These are phyloP conservation scores for Cydonia oblonga DNA, from an alignment of 331 rosid genomes.

Conservation along the genomic window DNA sequence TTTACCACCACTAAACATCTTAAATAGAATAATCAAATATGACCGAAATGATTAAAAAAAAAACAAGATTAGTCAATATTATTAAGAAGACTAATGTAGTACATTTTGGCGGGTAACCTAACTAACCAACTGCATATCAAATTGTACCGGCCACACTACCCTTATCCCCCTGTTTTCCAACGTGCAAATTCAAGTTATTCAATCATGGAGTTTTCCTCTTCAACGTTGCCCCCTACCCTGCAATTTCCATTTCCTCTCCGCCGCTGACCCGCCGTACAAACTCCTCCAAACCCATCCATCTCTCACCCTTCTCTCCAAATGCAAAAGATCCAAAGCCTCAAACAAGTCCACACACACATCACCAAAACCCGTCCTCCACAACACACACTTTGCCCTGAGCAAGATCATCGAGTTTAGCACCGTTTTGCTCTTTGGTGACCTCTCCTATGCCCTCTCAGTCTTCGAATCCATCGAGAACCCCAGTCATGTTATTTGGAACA, in stretches of 20 bases:
- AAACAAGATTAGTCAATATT: background rate
- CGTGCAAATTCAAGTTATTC: background rate
- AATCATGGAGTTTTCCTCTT: slow-evolving; percentile 23
- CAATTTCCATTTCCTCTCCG: slow-evolving; percentile 35
- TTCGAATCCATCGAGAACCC: slow-evolving; percentile 30
- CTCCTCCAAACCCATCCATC: slow-evolving; percentile 42
- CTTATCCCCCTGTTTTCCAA: background rate
- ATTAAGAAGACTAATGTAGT: background rate
- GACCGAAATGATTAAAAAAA: no score
- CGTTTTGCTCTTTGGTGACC: slow-evolving; percentile 34
- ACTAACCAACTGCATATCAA: slow-evolving; percentile 4
- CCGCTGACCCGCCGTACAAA: slow-evolving; percentile 47
- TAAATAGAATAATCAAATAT: no score
- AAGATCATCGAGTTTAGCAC: slow-evolving; percentile 59
- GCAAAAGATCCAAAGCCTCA: slow-evolving; percentile 27
- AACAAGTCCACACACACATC: slow-evolving; percentile 52
- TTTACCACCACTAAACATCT: no score
- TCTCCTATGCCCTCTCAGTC: slow-evolving; percentile 52
- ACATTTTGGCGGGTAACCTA: slow-evolving; percentile 6
- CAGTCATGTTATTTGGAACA: slow-evolving; percentile 49
- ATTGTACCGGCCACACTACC: background rate
- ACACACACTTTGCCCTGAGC: slow-evolving; percentile 41
- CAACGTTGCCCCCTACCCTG: slow-evolving; percentile 17
- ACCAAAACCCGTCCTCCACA: slow-evolving; percentile 70
- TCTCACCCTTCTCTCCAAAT: slow-evolving; percentile 37